Percentiles rank a stretch among this genome's conserved stretches.
These are phyloP conservation scores for Eucalyptus curtisii DNA, from an alignment of 345 rosid species.

Conservation along the genomic window DNA sequence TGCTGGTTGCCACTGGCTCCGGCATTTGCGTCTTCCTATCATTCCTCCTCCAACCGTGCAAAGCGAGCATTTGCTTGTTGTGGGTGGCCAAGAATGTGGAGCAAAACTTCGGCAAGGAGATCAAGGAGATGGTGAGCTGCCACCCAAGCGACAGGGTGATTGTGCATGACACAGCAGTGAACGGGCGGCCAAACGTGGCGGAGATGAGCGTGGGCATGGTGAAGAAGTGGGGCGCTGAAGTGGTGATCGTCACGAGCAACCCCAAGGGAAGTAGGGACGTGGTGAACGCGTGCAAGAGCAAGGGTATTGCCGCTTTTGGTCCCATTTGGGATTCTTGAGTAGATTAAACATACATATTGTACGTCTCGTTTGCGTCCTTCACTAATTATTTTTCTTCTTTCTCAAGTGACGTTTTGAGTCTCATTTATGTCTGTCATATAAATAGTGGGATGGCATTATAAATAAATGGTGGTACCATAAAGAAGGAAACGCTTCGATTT, in stretches of 20 bases:
- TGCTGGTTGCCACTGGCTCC: constrained; percentile 74
- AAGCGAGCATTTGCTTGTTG: constrained; percentile 37
- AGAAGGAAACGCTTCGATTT: not conserved
- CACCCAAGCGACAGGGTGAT: constrained; percentile 46
- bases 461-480: not conserved
- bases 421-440: not conserved
- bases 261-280: constrained; percentile 83
- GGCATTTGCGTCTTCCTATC: constrained; percentile 80
- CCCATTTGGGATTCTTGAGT: constrained; percentile 82
- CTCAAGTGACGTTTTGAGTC: not conserved
- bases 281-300: constrained; percentile 46
- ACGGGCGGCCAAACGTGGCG: constrained; percentile 66
- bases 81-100: constrained; percentile 78
- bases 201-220: constrained; percentile 53
- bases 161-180: constrained; percentile 51
- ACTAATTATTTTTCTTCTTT: not conserved
- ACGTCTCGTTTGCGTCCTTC: not conserved
- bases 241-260: constrained; percentile 70
- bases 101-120: constrained; percentile 59
- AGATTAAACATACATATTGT: not conserved
- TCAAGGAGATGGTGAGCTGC: constrained; percentile 32
- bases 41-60: constrained; percentile 54
- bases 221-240: constrained; percentile 54
- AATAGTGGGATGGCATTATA: not conserved
- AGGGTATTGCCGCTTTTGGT: constrained; percentile 63